Conservation (phyloP, 306 rosid species). For the Astragalus membranaceus region DNA sequence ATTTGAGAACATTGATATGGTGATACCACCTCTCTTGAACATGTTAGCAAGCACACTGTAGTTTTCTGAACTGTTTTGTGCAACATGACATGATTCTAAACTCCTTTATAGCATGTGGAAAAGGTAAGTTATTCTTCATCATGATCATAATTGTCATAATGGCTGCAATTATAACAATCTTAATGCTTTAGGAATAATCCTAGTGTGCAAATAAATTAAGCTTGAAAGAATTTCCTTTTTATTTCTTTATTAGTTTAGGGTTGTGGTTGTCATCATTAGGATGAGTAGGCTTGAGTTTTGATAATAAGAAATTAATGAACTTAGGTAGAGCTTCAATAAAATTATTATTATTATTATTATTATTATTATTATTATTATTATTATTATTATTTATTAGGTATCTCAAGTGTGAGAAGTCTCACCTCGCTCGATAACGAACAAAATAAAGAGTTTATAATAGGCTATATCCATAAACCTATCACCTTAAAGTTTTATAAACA, state of each 20-base stretch:
- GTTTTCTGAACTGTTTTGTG: neutral
- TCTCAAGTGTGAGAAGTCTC: no score
- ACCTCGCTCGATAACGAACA: no score
- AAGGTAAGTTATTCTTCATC: slow-evolving; percentile 34
- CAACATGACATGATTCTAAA: neutral
- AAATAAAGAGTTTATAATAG: no score
- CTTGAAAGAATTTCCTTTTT: slow-evolving; percentile 16
- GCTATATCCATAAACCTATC: no score
- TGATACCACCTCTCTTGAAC: slow-evolving; percentile 50
- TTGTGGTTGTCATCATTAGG: slow-evolving; percentile 68
- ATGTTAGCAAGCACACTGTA: slow-evolving; percentile 14
- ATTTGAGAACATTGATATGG: slow-evolving; percentile 52
- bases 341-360: neutral
- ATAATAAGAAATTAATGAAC: neutral
- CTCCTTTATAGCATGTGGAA: slow-evolving; percentile 39
- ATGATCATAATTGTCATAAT: slow-evolving; percentile 53
- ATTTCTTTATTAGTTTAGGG: slow-evolving; percentile 32
- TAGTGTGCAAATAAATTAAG: slow-evolving; percentile 43
- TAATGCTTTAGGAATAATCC: slow-evolving; percentile 53
- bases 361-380: no score
- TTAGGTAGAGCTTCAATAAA: neutral
- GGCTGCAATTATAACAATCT: slow-evolving; percentile 63
- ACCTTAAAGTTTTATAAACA: no score
- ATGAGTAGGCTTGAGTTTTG: slow-evolving; percentile 22
- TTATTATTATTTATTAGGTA: no score